Percentiles rank a stretch among this genome's conserved stretches.
Evolutionary conservation across 1,284 basidiomycete genomes (phyloP).

Genomic region (Ceratobasidium papillatum): DNA sequence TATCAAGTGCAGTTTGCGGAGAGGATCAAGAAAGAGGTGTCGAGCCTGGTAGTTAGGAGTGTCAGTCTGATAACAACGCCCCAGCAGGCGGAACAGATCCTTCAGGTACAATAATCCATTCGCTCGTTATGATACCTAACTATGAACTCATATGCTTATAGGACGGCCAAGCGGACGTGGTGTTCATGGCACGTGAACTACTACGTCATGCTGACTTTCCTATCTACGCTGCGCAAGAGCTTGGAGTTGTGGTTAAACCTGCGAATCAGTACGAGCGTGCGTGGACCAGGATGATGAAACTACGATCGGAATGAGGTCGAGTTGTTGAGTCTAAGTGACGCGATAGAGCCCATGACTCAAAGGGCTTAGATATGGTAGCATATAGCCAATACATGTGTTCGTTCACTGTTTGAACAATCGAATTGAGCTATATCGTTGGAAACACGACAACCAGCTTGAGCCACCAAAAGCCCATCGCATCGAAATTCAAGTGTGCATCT

Average conservation of each 20-base stretch:
- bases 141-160: conserved; percentile 73
- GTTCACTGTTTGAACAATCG: no score
- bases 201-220: conserved; percentile 63
- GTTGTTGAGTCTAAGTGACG: no score
- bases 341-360: no score
- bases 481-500: no score
- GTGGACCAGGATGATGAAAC: conserved; percentile 60
- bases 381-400: no score
- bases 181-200: conserved; percentile 74
- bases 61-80: conserved; percentile 80
- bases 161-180: conserved; percentile 59
- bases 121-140: conserved; percentile 70
- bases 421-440: no score
- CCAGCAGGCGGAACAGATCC: conserved; percentile 69
- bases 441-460: no score
- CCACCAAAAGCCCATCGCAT: no score
- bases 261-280: conserved; percentile 74
- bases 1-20: conserved; percentile 65
- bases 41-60: conserved; percentile 65
- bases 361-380: no score
- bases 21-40: conserved; percentile 69
- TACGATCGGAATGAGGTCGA: neutral
- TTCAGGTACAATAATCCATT: conserved; percentile 67
- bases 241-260: conserved; percentile 63
- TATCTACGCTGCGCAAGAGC: conserved; percentile 59